phyloP scores from a whole-genome alignment of 1,139 yeast genomes.

The Pichia sorboxylosa region DNA sequence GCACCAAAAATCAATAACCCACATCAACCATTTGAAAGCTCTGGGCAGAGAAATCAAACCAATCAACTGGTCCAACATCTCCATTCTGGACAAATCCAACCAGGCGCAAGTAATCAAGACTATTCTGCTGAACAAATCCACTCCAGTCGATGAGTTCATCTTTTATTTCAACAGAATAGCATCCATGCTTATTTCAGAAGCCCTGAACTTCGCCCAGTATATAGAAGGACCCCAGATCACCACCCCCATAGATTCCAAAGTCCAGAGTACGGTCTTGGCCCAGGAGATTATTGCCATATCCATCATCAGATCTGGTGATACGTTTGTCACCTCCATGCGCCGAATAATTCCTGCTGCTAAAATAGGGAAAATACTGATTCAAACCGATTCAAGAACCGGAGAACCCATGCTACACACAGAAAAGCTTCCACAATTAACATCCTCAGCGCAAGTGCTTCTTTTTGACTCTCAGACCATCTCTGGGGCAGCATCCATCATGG shows the following conservation, averaged over 20 bases:
- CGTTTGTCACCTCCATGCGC: slow-evolving; percentile 69
- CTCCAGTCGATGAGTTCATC: slow-evolving; percentile 65
- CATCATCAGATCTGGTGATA: slow-evolving; percentile 84
- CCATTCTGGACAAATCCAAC: slow-evolving; percentile 43
- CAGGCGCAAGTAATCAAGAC: slow-evolving; percentile 69
- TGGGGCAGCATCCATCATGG: slow-evolving; percentile 94
- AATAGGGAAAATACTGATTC: slow-evolving; percentile 76
- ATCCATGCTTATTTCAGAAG: slow-evolving; percentile 51
- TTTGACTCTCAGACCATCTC: slow-evolving; percentile 83
- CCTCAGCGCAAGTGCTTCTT: slow-evolving; percentile 38
- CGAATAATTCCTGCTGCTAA: slow-evolving; percentile 67
- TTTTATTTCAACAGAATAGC: slow-evolving; percentile 80
- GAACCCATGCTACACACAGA: slow-evolving; percentile 86
- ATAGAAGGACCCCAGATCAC: slow-evolving; percentile 23
- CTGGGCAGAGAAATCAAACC: slow-evolving; percentile 32
- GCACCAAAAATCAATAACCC: slow-evolving; percentile 49
- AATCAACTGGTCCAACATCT: slow-evolving; percentile 16
- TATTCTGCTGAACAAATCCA: slow-evolving; percentile 42
- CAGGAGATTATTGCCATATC: slow-evolving; percentile 60
- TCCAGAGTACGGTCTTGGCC: no score
- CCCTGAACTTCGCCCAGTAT: slow-evolving; percentile 40
- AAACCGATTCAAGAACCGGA: slow-evolving; percentile 79
- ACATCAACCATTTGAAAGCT: slow-evolving; percentile 45
- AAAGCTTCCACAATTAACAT: slow-evolving; percentile 33
- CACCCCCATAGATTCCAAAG: slow-evolving; percentile 42